Base-by-base conservation (phyloP, 169 alveolate species). In the Perkinsus chesapeaki region DNA sequence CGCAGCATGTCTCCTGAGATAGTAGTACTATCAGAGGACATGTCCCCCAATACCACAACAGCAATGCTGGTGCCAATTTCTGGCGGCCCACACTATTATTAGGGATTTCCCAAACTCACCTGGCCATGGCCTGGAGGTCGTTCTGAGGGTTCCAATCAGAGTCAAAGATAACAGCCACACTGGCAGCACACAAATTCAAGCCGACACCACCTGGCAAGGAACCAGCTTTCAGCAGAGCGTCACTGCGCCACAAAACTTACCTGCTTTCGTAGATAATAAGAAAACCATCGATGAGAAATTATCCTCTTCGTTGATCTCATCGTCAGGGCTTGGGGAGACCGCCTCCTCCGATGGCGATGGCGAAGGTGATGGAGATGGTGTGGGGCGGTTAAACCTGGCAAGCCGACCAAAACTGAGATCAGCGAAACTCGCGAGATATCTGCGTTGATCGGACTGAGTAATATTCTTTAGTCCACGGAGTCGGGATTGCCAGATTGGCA, bases 201-300 rank as follows among this genome's bases (percentile, higher is more conserved):
- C 99, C 99, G 27, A 97, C 95, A 0, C 99, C 99, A 48, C 95
- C 95, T 90, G 95, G n/a, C n/a, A n/a, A 1, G 3, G 31, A 27
- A 60, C 1, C 12, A 7, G 36, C 12, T 0, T 60, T 9, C 60
- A 9, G 60, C 60, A 43, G 23, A 16, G 16, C 60, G 60, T 16
- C 60, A 5, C 16, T 43, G 60, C 60, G 5, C 23, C 60, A 16
- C 60, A 5, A 9, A 9, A 9, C 60, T 16, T 43, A n/a, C 99
- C 99, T 20, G 99, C 99, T 93, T 99, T 97, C 0, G 99, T 99
- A 39, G 99, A 98, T 20, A 99, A 96, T 43, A 99, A 93, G 96
- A 99, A 98, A 38, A 98, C 96, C 93, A 96, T 93, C 92, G 95
- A 96, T 19, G 95, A 97, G n/a, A 97, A 94, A 91, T 96, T 93